A percentile compares a stretch with the other conserved stretches of the same genome.
Conservation (phyloP, 139 green algal genomes). For the Micractinium conductrix region DNA sequence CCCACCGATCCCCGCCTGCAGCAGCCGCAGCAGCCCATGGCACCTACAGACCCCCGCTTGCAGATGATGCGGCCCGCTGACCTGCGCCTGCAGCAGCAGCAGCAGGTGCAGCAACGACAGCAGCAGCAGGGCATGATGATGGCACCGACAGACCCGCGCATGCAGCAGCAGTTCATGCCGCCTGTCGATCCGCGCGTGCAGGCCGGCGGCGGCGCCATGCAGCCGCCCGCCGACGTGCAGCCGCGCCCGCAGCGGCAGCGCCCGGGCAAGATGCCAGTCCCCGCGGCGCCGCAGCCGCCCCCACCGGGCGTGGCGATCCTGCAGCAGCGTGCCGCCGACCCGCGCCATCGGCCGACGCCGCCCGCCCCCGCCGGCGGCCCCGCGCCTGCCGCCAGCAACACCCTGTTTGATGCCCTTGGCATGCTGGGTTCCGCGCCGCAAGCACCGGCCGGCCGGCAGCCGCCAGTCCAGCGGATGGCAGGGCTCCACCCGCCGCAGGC, state of each 20-base stretch:
- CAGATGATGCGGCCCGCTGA: not conserved
- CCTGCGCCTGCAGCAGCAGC: not conserved
- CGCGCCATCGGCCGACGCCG: not conserved
- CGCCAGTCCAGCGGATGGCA: not conserved
- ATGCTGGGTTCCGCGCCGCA: not conserved
- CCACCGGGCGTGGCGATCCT: too few species aligned
- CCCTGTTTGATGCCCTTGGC: not conserved
- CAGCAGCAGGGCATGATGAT: not conserved
- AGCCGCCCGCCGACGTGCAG: not conserved
- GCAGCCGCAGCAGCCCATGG: not conserved
- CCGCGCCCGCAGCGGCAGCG: slow-evolving; percentile 14
- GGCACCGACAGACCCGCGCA: not conserved
- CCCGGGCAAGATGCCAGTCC: not conserved
- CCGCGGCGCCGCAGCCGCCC: not conserved
- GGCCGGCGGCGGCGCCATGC: too few species aligned
- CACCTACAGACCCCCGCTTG: not conserved
- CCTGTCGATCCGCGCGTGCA: not conserved
- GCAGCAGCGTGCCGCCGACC: slow-evolving; percentile 8
- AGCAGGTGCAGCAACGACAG: slow-evolving; percentile 14
- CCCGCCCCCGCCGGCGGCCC: too few species aligned
- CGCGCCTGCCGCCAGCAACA: not conserved
- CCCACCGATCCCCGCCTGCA: not conserved
- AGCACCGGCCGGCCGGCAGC: not conserved
- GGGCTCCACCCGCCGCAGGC: slow-evolving; percentile 21
- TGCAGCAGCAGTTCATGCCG: not conserved